Base-by-base conservation (phyloP, 116 monocot species). In the Dioscorea cayenensis region DNA sequence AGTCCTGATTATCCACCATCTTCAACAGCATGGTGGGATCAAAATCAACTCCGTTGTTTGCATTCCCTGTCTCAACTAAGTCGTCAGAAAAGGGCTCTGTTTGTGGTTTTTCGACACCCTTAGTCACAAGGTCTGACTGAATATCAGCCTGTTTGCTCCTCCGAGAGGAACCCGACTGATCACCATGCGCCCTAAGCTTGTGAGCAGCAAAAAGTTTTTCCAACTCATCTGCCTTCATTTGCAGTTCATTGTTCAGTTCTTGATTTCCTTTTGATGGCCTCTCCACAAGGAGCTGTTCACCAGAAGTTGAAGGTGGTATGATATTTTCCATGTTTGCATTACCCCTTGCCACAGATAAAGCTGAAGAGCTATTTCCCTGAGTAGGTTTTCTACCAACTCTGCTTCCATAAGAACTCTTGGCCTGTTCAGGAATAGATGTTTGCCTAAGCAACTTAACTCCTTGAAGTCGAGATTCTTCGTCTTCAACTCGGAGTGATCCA, bases 201-300 rank as follows among this genome's bases (percentile, higher is more conserved):
- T 94, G 94, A 32, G 84, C 94, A 77, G 94, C 99, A 71, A 91
- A 99, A 68, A 99, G 84, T 73, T 85, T 99, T 84, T 99, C 99
- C 72, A 99, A 72, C 74, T 99, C 94, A 71, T 94, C 82, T 21
- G 99, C 99, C 73, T 99, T 99, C 83, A 91, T 78, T 78, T 94
- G 86, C 43, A 99, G 80, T 65, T 82, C 94, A 80, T 84, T 85
- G 74, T 95, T 89, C 60, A 89, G 79, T 51, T 84, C 89, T 64
- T 89, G 83, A 73, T 84, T 88, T 76, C 90, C 90, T 74, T 84
- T 92, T 12, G 81, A 69, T 70, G 82, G 79, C 60, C 84, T 79
- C 50, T 60, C 55, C 35, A 51, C 62, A 67, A 76, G 75, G 78
- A 38, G 52, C 68, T 73, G 70, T 36, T 85, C 83, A 29, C 49